Evolutionary conservation across 1,284 basidiomycete species (phyloP).

Genomic region (Papiliotrema flavescens): DNA sequence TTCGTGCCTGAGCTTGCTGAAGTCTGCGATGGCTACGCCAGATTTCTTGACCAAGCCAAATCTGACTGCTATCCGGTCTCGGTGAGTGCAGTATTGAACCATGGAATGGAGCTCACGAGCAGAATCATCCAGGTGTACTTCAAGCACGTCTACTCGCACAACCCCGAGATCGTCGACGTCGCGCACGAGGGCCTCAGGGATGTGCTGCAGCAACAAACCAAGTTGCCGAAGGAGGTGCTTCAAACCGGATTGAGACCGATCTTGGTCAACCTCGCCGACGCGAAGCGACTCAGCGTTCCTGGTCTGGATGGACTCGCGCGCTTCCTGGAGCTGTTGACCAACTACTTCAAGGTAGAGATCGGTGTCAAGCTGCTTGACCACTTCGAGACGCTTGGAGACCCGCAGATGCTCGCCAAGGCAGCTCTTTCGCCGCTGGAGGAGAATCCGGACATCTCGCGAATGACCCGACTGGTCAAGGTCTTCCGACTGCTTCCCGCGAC

Average conservation of each 20-base stretch:
- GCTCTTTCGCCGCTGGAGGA: conserved; percentile 75
- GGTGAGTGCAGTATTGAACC: conserved; percentile 52
- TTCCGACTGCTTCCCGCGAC: conserved; percentile 93
- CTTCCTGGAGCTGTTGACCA: conserved; percentile 90
- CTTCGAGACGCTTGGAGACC: conserved; percentile 77
- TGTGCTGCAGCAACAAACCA: conserved; percentile 83
- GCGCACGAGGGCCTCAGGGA: conserved; percentile 90
- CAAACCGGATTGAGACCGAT: conserved; percentile 95
- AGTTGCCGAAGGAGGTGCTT: conserved; percentile 91
- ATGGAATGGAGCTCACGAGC: conserved; percentile 7
- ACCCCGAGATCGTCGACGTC: conserved; percentile 90
- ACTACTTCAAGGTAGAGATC: conserved; percentile 99
- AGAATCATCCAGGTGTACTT: conserved; percentile 96
- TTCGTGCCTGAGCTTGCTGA: conserved; percentile 87
- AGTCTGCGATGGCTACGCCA: conserved; percentile 89
- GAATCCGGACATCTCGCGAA: conserved; percentile 87
- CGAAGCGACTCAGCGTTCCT: conserved; percentile 88
- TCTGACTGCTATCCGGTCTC: conserved; percentile 67
- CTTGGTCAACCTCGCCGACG: conserved; percentile 96
- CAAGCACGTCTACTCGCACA: conserved; percentile 93
- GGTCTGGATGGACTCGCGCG: conserved; percentile 93
- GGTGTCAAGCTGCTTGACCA: conserved; percentile 96
- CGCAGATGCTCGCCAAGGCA: conserved; percentile 74
- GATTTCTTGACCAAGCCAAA: conserved; percentile 84
- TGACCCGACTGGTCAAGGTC: conserved; percentile 91